A percentile compares a stretch with the other conserved stretches of the same genome.
Evolutionary conservation across 257 asterid genomes (phyloP).

Genomic region (Ilex aquifolium): DNA sequence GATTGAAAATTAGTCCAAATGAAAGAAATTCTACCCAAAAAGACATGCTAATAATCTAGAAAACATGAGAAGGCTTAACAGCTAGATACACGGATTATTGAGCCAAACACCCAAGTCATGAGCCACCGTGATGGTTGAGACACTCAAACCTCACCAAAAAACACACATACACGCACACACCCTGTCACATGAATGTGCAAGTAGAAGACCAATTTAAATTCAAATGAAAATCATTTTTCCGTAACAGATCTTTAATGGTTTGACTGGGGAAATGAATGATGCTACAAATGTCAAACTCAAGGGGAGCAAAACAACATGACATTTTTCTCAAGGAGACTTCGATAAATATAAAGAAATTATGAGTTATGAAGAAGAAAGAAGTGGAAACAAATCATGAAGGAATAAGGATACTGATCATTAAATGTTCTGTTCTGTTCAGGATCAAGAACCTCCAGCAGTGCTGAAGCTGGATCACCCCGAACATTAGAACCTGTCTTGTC

Average conservation of each 20-base stretch:
- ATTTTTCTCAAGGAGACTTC: too few relatives aligned
- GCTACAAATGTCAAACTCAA: too few relatives aligned
- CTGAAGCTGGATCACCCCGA: conserved; percentile 99
- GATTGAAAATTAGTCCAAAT: background rate
- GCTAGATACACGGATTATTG: too few relatives aligned
- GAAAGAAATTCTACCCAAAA: background rate
- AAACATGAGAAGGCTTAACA: background rate
- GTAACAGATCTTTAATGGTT: too few relatives aligned
- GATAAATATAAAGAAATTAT: too few relatives aligned
- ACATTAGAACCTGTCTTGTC: conserved; percentile 99
- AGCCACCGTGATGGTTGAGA: background rate
- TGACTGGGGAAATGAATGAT: too few relatives aligned
- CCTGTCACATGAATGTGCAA: background rate
- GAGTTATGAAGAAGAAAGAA: background rate
- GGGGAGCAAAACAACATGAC: too few relatives aligned
- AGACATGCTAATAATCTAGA: background rate
- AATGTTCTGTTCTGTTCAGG: conserved; percentile 95
- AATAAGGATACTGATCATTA: conserved; percentile 93
- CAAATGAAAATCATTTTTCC: too few relatives aligned
- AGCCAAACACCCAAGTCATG: background rate
- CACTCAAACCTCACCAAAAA: background rate
- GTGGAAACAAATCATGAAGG: conserved; percentile 13
- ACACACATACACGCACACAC: background rate
- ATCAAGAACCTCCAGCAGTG: conserved; percentile 97
- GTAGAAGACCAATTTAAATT: background rate